phyloP scores from a whole-genome alignment of 805 yeast genomes.

The Wickerhamomyces bisporus region DNA sequence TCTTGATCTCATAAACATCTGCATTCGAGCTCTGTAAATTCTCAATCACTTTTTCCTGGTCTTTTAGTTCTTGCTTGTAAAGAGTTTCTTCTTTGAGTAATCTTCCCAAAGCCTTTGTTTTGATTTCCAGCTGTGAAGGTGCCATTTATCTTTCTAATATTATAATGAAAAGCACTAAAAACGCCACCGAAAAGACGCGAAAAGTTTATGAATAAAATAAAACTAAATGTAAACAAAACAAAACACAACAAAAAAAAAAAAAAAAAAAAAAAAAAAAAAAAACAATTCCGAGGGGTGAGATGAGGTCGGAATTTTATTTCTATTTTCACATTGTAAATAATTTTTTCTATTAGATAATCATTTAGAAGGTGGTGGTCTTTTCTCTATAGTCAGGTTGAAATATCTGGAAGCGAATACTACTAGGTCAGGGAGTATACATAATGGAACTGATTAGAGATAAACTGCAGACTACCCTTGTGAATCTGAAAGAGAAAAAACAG shows the following conservation, averaged over 20 bases:
- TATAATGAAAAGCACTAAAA: background rate
- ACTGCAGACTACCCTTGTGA: constrained; percentile 4
- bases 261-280: background rate
- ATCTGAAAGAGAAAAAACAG: constrained; percentile 5
- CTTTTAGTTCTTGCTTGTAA: constrained; percentile 54
- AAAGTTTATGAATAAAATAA: no score
- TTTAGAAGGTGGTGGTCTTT: no score
- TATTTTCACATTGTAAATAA: no score
- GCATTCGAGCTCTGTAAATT: constrained; percentile 39
- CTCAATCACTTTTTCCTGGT: constrained; percentile 46
- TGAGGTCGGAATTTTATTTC: background rate
- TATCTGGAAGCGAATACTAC: no score
- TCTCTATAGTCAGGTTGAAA: background rate
- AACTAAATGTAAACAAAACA: no score
- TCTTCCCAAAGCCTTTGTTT: constrained; percentile 62
- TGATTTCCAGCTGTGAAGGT: constrained; percentile 68
- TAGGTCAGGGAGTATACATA: no score
- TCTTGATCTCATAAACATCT: constrained; percentile 64
- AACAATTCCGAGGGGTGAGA: background rate
- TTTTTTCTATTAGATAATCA: no score
- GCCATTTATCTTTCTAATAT: constrained; percentile 40
- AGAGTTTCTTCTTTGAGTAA: constrained; percentile 60
- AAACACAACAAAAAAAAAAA: no score
- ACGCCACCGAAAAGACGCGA: background rate
- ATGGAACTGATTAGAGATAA: constrained; percentile 15